Percentiles rank a stretch among this genome's conserved stretches.
These are phyloP conservation scores for Penicillium concentricum DNA, from an alignment of 2,329 filamentous ascomycete species.

Conservation along the genomic window DNA sequence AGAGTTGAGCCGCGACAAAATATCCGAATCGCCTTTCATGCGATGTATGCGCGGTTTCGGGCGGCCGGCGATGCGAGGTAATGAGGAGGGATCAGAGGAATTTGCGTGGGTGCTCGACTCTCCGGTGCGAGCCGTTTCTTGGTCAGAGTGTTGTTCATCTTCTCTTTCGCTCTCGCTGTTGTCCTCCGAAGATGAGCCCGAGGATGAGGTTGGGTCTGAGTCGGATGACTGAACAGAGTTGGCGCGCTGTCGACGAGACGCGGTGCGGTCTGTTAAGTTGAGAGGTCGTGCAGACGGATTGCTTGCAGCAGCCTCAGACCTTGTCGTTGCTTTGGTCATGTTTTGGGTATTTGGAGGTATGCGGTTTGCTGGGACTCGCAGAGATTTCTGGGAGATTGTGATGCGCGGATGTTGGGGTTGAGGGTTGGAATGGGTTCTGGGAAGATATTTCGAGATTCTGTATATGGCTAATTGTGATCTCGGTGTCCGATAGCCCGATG, in stretches of 20 bases:
- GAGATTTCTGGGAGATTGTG: not conserved
- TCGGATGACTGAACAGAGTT: conserved; percentile 17
- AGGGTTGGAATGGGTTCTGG: not conserved
- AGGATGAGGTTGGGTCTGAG: conserved; percentile 26
- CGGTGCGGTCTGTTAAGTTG: conserved; percentile 1
- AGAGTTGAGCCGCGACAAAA: conserved; percentile 39
- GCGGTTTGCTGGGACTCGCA: not conserved
- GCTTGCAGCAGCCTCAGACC: not conserved
- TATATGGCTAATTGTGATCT: not conserved
- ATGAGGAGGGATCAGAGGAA: conserved; percentile 6
- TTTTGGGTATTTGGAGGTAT: not conserved
- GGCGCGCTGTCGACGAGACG: not conserved
- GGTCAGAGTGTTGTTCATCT: conserved; percentile 16
- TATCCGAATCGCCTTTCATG: conserved; percentile 25
- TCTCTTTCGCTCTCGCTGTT: conserved; percentile 28
- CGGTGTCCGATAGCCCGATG: not conserved
- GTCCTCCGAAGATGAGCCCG: conserved; percentile 24
- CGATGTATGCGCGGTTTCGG: conserved; percentile 37
- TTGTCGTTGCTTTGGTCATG: not conserved
- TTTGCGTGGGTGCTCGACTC: not conserved
- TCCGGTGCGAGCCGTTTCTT: conserved; percentile 11
- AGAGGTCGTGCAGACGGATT: not conserved
- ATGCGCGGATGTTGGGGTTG: too few relatives aligned
- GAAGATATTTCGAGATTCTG: not conserved
- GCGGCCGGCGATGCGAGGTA: conserved; percentile 31